Evolutionary conservation across 2,329 filamentous ascomycete genomes (phyloP).

Genomic region (Orbilia oligospora): DNA sequence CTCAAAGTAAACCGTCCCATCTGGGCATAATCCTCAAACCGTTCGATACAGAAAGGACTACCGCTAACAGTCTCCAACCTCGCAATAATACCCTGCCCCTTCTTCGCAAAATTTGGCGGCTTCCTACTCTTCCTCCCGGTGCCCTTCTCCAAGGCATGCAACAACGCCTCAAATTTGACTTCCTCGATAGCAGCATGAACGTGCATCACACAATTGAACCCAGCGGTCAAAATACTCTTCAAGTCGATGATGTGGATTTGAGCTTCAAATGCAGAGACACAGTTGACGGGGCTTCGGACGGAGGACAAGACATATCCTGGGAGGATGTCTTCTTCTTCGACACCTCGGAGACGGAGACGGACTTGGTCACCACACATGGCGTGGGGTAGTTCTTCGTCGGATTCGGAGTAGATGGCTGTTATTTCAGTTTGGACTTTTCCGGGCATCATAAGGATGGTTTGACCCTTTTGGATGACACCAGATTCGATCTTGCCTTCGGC

Average conservation of each 20-base stretch:
- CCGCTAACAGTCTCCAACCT: constrained; percentile 88
- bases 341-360: constrained; percentile 88
- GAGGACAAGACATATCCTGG: constrained; percentile 97
- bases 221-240: constrained; percentile 91
- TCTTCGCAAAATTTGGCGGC: constrained; percentile 90
- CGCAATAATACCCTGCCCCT: constrained; percentile 87
- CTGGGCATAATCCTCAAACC: constrained; percentile 95
- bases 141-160: constrained; percentile 96
- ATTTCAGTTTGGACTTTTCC: constrained; percentile 86
- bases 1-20: constrained; percentile 90
- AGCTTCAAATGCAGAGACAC: constrained; percentile 89
- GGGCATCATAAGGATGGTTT: constrained; percentile 92
- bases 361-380: constrained; percentile 96
- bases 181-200: constrained; percentile 98
- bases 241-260: constrained; percentile 96
- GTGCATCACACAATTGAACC: constrained; percentile 98
- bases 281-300: constrained; percentile 92
- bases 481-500: constrained; percentile 98
- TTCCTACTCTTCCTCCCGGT: constrained; percentile 94
- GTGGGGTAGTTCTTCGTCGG: constrained; percentile 87
- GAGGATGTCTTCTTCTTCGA: constrained; percentile 96
- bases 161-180: constrained; percentile 86
- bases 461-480: constrained; percentile 91
- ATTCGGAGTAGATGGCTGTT: constrained; percentile 91
- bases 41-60: constrained; percentile 90